phyloP scores from a whole-genome alignment of 345 rosid species.

The Balakata baccata region DNA sequence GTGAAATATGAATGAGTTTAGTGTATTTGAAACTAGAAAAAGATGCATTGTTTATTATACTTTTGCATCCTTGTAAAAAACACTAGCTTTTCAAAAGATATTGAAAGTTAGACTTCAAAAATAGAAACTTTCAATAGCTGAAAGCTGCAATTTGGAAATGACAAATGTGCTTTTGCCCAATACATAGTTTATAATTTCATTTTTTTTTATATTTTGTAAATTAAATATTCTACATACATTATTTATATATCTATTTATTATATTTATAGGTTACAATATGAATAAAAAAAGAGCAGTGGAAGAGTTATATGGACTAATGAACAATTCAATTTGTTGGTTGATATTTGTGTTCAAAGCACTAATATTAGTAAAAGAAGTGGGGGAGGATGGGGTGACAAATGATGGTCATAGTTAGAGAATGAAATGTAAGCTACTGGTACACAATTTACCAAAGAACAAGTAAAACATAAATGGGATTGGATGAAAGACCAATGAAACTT shows the following conservation, averaged over 20 bases:
- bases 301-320: not conserved
- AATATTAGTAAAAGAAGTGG: not conserved
- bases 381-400: not conserved
- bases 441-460: not conserved
- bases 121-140: not conserved
- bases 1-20: not conserved
- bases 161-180: not conserved
- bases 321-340: not conserved
- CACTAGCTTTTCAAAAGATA: not conserved
- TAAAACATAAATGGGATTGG: slow-evolving; percentile 13
- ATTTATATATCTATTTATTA: no score
- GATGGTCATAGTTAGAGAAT: not conserved
- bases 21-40: not conserved
- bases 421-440: not conserved
- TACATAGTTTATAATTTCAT: not conserved
- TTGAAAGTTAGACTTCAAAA: not conserved
- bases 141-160: not conserved
- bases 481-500: not conserved
- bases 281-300: not conserved
- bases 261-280: not conserved
- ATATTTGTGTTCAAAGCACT: not conserved
- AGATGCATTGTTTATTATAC: not conserved
- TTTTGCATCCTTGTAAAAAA: not conserved
- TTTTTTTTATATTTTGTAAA: no score
- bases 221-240: no score